phyloP scores from a whole-genome alignment of 441 rosid species.

The Populus hybrid region DNA sequence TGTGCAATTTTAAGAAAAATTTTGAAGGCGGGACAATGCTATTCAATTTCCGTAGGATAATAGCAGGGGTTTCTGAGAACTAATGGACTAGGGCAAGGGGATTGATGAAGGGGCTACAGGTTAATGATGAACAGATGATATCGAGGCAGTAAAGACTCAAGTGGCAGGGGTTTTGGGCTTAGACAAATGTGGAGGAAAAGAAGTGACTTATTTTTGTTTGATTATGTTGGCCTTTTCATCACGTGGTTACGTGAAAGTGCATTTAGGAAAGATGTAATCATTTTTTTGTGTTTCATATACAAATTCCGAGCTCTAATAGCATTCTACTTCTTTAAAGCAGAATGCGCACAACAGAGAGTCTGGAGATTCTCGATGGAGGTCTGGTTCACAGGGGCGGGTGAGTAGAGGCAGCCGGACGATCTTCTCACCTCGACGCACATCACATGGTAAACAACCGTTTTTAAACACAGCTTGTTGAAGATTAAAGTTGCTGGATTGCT shows the following conservation, averaged over 20 bases:
- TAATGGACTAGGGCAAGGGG: neutral
- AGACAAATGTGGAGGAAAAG: neutral
- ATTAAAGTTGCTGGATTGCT: constrained; percentile 17
- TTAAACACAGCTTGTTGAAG: neutral
- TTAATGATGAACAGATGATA: neutral
- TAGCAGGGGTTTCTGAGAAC: neutral
- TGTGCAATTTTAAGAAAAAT: neutral
- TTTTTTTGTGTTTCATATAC: neutral
- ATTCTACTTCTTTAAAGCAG: constrained; percentile 34
- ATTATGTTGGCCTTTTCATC: neutral
- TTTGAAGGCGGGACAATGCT: neutral
- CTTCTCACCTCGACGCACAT: constrained; percentile 43
- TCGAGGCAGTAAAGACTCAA: neutral
- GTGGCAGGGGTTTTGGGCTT: constrained; percentile 6
- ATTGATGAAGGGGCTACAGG: constrained; percentile 6
- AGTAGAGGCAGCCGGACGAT: constrained; percentile 57
- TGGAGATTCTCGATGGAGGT: constrained; percentile 68
- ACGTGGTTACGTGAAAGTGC: neutral
- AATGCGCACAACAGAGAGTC: constrained; percentile 56
- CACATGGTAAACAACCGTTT: constrained; percentile 51
- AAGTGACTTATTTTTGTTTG: neutral
- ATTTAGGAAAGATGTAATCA: neutral
- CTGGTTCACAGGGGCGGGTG: constrained; percentile 61
- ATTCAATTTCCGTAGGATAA: neutral
- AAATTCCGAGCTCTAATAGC: neutral